Conservation (phyloP, 1,284 basidiomycete genomes). For the Mrakiaceae sp. region DNA sequence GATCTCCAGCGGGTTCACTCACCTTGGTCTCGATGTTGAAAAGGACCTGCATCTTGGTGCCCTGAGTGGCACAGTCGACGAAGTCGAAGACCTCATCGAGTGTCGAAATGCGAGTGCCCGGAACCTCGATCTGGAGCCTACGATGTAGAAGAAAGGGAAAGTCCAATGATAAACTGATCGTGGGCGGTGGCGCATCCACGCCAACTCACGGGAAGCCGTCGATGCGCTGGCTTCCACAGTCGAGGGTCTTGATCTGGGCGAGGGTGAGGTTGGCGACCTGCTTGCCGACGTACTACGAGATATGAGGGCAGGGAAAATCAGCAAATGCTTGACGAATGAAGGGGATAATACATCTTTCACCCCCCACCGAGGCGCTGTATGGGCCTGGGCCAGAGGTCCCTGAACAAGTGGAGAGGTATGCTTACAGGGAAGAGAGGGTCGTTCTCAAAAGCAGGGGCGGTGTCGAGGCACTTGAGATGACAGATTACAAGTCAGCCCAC, state of each 20-base stretch:
- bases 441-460: conserved; percentile 37
- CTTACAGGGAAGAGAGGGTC: conserved; percentile 24
- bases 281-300: conserved; percentile 45
- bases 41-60: conserved; percentile 30
- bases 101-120: conserved; percentile 57
- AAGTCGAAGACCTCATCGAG: conserved; percentile 62
- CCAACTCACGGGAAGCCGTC: conserved; percentile 41
- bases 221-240: conserved; percentile 61
- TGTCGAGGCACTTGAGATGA: conserved; percentile 54
- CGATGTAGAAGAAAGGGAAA: conserved; percentile 43
- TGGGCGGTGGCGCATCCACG: not conserved
- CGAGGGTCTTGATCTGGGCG: conserved; percentile 60
- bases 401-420: too few relatives aligned
- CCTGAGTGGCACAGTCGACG: conserved; percentile 48
- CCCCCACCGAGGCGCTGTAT: too few relatives aligned
- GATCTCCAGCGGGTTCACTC: too few relatives aligned
- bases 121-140: conserved; percentile 32
- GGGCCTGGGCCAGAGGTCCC: too few relatives aligned
- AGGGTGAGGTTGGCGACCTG: conserved; percentile 62
- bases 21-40: conserved; percentile 72
- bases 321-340: too few relatives aligned
- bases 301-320: too few relatives aligned
- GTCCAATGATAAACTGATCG: not conserved
- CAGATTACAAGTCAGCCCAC: conserved; percentile 36
- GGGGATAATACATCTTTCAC: too few relatives aligned